Evolutionary conservation across 345 rosid species (phyloP).

Genomic region (Eucalyptus caleyi): DNA sequence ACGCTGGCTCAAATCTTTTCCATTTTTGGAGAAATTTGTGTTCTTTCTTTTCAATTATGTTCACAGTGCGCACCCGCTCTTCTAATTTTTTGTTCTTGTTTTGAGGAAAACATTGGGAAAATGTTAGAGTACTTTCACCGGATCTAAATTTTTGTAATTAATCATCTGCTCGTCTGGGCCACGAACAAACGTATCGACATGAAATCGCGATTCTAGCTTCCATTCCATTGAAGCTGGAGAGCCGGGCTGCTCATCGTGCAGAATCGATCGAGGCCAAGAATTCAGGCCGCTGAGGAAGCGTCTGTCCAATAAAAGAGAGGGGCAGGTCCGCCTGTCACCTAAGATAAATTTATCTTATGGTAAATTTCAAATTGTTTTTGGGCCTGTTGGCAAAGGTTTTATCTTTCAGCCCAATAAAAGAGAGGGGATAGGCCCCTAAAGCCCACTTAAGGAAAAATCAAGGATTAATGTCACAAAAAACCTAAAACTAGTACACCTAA

Average conservation of each 20-base stretch:
- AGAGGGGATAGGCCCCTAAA: not conserved
- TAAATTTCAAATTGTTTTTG: too few species aligned
- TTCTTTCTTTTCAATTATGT: not conserved
- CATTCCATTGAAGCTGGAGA: not conserved
- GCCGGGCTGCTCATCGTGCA: not conserved
- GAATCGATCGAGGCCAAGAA: not conserved
- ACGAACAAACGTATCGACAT: not conserved
- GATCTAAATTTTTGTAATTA: not conserved
- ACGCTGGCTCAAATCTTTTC: not conserved
- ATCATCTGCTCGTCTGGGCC: not conserved
- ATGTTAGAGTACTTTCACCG: not conserved
- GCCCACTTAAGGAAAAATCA: not conserved
- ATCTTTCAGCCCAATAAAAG: not conserved
- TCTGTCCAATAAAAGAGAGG: not conserved
- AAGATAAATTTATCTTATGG: too few species aligned
- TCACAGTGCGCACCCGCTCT: not conserved
- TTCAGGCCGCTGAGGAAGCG: not conserved
- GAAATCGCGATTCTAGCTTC: not conserved
- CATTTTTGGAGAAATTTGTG: not conserved
- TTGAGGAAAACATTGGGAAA: not conserved
- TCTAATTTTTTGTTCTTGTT: not conserved
- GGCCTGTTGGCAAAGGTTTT: not conserved
- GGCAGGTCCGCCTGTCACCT: not conserved
- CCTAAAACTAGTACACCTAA: too few species aligned
- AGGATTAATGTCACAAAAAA: too few species aligned